Base-by-base conservation (phyloP, 2,329 filamentous ascomycete species). In the Tympanopsis confertula region DNA sequence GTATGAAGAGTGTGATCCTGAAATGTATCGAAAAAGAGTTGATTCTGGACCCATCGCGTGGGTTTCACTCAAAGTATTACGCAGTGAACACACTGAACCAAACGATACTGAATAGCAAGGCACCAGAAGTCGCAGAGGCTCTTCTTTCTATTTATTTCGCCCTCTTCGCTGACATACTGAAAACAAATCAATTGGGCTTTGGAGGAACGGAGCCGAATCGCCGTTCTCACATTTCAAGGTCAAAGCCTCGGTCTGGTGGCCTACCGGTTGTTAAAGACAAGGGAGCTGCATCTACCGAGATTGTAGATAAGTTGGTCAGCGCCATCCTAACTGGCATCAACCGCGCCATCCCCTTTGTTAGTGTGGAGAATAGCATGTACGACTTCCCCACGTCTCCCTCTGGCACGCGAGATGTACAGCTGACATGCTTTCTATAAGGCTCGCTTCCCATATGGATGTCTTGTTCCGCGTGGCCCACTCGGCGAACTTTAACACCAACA, bases 401-500 rank as follows among this genome's bases (percentile, higher is more conserved):
- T 32, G 1, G 3, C 13, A 4, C 22, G n/a, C 7, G 20, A 41
- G n/a, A 14, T 35, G 10, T 35, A 33, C 13, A 38, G 7, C 37
- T 30, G 4, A 12, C 20, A 37, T 5, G 36, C 33, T 45, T 47
- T 51, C 49, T 50, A 52, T 38, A 42, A 83, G 78, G 18, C 75
- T 96, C 46, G 85, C 93, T 51, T 78, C 81, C 41, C 89, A 98
- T 52, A 74, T 98, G 40, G 83, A 96, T 54, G 95, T 89, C 3
- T 71, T 98, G 19, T 98, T 95, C 71, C 81, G 78, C 50, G 91
- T 98, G 50, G 94, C 91, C 0, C 91, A 98, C 60, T 96, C 89
- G 1, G 86, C 89, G 40, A 98, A 98, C 59, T 96, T 98, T 71
- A 98, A 96, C 62, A 98, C 91, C 1, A 91, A 87, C 54, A 86